phyloP scores from a whole-genome alignment of 108 stramenopile species.

The Pseudonitzschia delicatissima region DNA sequence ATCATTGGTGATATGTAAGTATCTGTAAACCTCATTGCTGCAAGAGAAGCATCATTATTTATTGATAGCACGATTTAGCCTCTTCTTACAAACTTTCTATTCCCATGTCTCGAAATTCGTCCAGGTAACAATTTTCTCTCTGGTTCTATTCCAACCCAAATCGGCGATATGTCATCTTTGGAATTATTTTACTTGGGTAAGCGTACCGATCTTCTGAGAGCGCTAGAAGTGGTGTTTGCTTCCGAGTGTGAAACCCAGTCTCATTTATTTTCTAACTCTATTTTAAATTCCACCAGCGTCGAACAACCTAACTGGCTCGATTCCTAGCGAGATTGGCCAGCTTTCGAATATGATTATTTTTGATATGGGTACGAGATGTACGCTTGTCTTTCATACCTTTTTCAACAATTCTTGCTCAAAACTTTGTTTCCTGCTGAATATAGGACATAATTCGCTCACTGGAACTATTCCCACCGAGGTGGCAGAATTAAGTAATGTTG shows the following conservation, averaged over 20 bases:
- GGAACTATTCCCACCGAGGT: background rate
- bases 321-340: background rate
- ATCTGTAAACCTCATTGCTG: background rate
- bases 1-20: background rate
- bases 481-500: background rate
- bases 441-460: background rate
- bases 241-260: background rate
- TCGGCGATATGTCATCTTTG: background rate
- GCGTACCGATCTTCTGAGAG: background rate
- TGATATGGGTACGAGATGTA: background rate
- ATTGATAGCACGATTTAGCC: background rate
- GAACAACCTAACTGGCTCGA: background rate
- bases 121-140: background rate
- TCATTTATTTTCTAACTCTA: background rate
- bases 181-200: background rate
- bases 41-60: background rate
- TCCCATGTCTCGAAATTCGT: background rate
- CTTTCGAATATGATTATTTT: background rate
- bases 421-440: background rate
- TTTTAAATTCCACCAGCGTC: background rate
- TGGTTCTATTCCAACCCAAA: slow-evolving; percentile 8
- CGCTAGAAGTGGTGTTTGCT: background rate
- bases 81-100: background rate
- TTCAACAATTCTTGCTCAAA: background rate
- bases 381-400: background rate